Evolutionary conservation across 176 grass and related monocot genomes (phyloP).

Genomic region (Rhynchospora pubera): DNA sequence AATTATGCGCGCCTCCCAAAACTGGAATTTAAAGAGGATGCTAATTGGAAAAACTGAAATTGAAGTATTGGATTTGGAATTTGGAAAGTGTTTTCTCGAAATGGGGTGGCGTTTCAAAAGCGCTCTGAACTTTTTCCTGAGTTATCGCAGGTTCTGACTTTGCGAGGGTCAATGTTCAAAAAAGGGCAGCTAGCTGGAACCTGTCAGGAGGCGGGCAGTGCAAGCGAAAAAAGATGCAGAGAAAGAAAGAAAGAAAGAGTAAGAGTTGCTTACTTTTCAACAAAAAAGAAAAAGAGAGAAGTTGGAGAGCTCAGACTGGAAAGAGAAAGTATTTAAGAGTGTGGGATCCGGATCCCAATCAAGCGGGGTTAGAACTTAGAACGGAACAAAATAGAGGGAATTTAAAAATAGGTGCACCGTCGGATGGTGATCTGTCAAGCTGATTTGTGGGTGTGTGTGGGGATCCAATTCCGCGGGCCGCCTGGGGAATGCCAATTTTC

Average conservation of each 20-base stretch:
- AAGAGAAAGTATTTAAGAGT: background rate
- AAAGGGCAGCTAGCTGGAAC: background rate
- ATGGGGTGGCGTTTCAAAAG: background rate
- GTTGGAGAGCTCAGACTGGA: background rate
- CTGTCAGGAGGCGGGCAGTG: background rate
- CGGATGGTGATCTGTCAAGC: background rate
- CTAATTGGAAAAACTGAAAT: background rate
- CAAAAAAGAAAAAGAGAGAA: background rate
- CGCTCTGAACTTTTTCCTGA: background rate
- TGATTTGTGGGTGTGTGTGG: background rate
- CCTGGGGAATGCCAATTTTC: background rate
- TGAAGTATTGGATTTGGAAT: background rate
- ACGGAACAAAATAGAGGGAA: background rate
- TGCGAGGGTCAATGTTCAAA: background rate
- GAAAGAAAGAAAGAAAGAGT: background rate
- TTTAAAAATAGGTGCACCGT: background rate
- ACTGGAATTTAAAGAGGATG: background rate
- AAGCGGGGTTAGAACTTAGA: background rate
- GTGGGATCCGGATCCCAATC: background rate
- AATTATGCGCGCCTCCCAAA: background rate
- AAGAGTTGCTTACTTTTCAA: background rate
- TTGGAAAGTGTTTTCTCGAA: background rate
- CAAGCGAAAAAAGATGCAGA: background rate
- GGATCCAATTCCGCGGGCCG: background rate
- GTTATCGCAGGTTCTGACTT: conserved; percentile 1